phyloP scores from a whole-genome alignment of 371 early-diverging fungal species.

The Catenaria anguillulae region DNA sequence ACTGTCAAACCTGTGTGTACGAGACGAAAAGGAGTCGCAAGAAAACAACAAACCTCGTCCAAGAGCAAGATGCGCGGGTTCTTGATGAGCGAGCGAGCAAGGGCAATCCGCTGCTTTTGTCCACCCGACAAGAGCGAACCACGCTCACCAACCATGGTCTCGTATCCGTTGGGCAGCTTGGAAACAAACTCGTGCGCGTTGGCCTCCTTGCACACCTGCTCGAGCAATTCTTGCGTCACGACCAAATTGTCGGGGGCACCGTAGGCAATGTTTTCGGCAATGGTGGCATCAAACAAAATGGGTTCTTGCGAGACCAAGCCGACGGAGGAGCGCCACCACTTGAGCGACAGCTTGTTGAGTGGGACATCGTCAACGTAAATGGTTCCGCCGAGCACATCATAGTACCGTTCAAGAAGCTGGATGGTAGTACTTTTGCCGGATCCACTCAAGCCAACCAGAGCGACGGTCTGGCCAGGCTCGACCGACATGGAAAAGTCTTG shows the following conservation, averaged over 20 bases:
- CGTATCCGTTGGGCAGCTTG: constrained; percentile 51
- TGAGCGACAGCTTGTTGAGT: constrained; percentile 7
- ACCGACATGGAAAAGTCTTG: constrained; percentile 56
- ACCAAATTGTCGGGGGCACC: constrained; percentile 38
- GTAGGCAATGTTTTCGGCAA: constrained; percentile 62
- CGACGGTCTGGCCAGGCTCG: constrained; percentile 57
- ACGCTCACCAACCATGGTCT: constrained; percentile 64
- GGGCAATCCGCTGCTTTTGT: constrained; percentile 25
- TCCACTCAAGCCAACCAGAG: constrained; percentile 29
- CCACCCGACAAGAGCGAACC: constrained; percentile 57
- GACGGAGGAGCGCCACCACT: not conserved
- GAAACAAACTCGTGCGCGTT: constrained; percentile 64
- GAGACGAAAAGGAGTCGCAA: too few relatives aligned
- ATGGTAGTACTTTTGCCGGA: constrained; percentile 31
- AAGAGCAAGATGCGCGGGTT: constrained; percentile 39
- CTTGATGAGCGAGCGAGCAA: constrained; percentile 72
- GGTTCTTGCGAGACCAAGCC: constrained; percentile 35
- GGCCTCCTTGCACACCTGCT: constrained; percentile 48
- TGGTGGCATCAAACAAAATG: constrained; percentile 59
- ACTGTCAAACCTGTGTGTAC: too few relatives aligned
- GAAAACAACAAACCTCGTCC: not conserved
- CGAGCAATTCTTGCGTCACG: constrained; percentile 41
- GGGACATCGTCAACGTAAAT: constrained; percentile 15
- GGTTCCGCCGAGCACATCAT: constrained; percentile 9
- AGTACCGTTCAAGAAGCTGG: constrained; percentile 13